These are phyloP conservation scores for Endoconidiophora polonica DNA, from an alignment of 2,329 filamentous ascomycete species.

Conservation along the genomic window DNA sequence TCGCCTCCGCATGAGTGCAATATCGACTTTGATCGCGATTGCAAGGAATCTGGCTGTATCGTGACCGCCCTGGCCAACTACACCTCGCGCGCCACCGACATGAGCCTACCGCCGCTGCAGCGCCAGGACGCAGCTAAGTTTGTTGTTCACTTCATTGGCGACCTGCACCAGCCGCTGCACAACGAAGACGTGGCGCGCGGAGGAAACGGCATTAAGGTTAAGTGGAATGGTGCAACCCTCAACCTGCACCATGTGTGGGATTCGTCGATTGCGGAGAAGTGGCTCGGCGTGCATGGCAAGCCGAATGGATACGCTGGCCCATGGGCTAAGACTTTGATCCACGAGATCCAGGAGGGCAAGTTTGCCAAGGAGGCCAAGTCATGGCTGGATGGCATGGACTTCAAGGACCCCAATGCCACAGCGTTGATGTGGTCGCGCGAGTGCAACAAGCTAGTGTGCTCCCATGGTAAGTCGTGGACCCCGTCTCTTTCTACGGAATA, in stretches of 20 bases:
- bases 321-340: constrained; percentile 41
- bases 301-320: constrained; percentile 31
- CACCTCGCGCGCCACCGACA: constrained; percentile 36
- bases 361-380: constrained; percentile 30
- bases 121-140: constrained; percentile 48
- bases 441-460: constrained; percentile 45
- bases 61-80: constrained; percentile 44
- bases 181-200: constrained; percentile 46
- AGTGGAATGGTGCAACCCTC: constrained; percentile 36
- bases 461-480: constrained; percentile 31
- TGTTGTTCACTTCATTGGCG: constrained; percentile 50
- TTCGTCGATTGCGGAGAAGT: constrained; percentile 48
- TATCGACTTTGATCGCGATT: constrained; percentile 43
- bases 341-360: constrained; percentile 37
- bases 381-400: constrained; percentile 42
- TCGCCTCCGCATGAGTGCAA: constrained; percentile 39
- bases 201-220: constrained; percentile 51
- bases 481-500: background rate
- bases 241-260: constrained; percentile 66
- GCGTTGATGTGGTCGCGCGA: constrained; percentile 48
- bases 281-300: constrained; percentile 38
- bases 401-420: constrained; percentile 36
- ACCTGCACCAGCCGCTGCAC: constrained; percentile 54
- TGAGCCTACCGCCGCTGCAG: constrained; percentile 26
- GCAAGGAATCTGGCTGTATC: constrained; percentile 44